Evolutionary conservation across 495 filamentous ascomycete species (phyloP), one percentile per base, ranked within the genome.

Genomic region (Penicillium parvum): DNA sequence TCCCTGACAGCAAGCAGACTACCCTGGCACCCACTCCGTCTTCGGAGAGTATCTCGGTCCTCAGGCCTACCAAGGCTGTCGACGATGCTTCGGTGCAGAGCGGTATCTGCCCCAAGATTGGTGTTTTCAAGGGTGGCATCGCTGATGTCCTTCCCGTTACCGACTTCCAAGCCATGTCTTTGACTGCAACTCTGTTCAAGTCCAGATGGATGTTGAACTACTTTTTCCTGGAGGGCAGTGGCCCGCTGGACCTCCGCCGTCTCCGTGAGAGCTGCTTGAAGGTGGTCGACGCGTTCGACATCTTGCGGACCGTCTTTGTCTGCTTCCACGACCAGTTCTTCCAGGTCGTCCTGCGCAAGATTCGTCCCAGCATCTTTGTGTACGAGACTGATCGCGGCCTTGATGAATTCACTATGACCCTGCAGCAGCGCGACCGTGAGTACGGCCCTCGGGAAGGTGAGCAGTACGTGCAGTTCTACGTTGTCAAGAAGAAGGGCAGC

Each of bases 241-340:
- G 74, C 0, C 42, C 58, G 0, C 23, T 81, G 10, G 72, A 82
- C 33, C 33, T 79, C 1, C 49, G 49, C 12, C 64, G 65, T 7
- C 60, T 83, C 2, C 65, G 71, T 25, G 65, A 65, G 32, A 73
- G 69, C 23, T 66, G 67, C 32, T 45, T 66, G 36, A 66, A 63
- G 33, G 64, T 72, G 5, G 64, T 74, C 20, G 64, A 73, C 12
- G 66, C 70, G 2, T 83, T 81, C 52, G 83, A 86, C 36, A 82
- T 87, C 17, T 64, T 89, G 2, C 77, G 83, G 5, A 86, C 84
- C 0, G 79, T 88, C 5, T 87, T 86, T 49, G 70, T 87, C 4
- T 70, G 74, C 46, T 64, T 67, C 52, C 68, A 67, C n/a, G 68
- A 65, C 10, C 56, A 67, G 3, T 82, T 78, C 53, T 78, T 77